Base-by-base conservation (phyloP, 2,329 filamentous ascomycete genomes). In the Epichloe scottii region DNA sequence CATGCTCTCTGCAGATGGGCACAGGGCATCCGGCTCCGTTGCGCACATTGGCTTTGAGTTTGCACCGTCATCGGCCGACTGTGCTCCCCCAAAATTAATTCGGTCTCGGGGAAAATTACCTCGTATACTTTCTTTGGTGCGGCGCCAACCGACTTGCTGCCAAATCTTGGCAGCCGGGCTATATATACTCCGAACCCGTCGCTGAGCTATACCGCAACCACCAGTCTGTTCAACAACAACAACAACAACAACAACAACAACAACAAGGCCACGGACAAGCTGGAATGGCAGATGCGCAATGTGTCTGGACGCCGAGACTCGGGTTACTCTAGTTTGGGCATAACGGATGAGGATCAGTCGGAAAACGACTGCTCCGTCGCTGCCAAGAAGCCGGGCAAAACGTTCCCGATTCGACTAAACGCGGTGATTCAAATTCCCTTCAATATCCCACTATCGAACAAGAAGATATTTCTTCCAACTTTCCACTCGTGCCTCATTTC, bases 401-500 rank as follows among this genome's bases (percentile, higher is more conserved):
- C 62, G n/a, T 60, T 65, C 12, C 63, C 64, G 1, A 54, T 71
- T 55, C 63, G 61, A 53, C 68, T 77, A 59, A 64, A 66, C 1
- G 62, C 75, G 0, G 62, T 62, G 4, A 55, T 81, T 10, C 63
- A 69, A 41, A 60, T 81, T 1, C 76, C 77, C 1, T 65, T 81
- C 52, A 60, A 63, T 15, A 60, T 81, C 34, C 74, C 76, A 4
- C 61, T 65, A 8, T 60, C 63, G 30, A 72, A 70, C 62, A 73
- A 69, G 58, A 76, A 73, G 60, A 66, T 71, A 8, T 77, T 79
- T 56, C 55, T 80, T 21, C 78, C 78, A 0, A 76, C 75, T 5
- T 81, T 81, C 59, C 75, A 80, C 65, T 75, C 73, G 8, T 81
- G 78, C 66, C 72, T 81, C 60, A 66, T 71, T 38, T 76, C 75